phyloP scores from a whole-genome alignment of 306 rosid genomes.

The Prinsepia uniflora region DNA sequence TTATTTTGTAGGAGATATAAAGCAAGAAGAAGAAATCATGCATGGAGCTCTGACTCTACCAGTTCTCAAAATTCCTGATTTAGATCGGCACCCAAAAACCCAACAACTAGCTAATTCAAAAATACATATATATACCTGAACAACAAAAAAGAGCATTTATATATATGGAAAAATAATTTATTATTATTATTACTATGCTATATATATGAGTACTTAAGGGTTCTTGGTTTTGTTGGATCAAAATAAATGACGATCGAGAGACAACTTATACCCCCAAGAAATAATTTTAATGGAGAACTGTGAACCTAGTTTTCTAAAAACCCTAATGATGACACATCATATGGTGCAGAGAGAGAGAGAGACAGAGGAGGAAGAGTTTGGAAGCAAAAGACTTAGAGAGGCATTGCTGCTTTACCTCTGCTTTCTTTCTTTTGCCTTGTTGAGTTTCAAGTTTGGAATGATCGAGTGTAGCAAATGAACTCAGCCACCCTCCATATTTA shows the following conservation, averaged over 20 bases:
- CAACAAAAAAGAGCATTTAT: not conserved
- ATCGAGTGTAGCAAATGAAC: not conserved
- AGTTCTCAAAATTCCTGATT: constrained; percentile 11
- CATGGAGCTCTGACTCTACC: constrained; percentile 1
- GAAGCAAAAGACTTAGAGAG: not conserved
- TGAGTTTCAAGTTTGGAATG: constrained; percentile 7
- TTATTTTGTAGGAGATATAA: not conserved
- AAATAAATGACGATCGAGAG: not conserved
- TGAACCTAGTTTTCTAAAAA: constrained; percentile 9
- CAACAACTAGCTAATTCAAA: not conserved
- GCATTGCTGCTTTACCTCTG: constrained; percentile 5
- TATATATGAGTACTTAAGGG: not conserved
- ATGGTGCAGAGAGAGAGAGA: not conserved
- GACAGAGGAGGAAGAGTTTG: not conserved
- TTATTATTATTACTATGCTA: not conserved
- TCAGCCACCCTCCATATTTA: not conserved
- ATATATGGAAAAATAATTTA: not conserved
- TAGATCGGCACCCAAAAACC: not conserved
- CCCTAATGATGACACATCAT: constrained; percentile 9
- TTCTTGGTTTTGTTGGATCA: constrained; percentile 6
- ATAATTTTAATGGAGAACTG: not conserved
- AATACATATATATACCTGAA: not conserved
- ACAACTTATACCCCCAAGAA: not conserved
- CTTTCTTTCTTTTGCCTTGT: constrained; percentile 1
- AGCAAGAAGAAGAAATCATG: not conserved